Conservation (phyloP, 2,329 filamentous ascomycete species). For the Geosmithia flava region DNA sequence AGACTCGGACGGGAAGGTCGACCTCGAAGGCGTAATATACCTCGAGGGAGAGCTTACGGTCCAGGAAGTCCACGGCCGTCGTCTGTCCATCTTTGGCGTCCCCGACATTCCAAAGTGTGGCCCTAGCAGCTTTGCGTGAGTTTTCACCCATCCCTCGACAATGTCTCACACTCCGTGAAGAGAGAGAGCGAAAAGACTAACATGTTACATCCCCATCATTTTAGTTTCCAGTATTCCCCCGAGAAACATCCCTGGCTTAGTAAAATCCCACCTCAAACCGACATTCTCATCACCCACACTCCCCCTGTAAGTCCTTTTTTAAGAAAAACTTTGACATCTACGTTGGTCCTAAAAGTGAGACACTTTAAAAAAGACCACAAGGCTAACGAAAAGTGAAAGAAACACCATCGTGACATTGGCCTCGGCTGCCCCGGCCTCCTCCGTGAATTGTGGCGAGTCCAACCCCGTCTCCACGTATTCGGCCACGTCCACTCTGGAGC, state of each 20-base stretch:
- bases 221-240: slow-evolving; percentile 59
- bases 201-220: neutral
- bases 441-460: slow-evolving; percentile 60
- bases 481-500: slow-evolving; percentile 73
- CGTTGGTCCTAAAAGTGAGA: too few relatives aligned
- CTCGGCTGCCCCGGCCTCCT: slow-evolving; percentile 63
- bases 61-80: slow-evolving; percentile 47
- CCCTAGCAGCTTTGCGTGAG: slow-evolving; percentile 50
- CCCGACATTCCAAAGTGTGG: slow-evolving; percentile 70
- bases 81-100: slow-evolving; percentile 57
- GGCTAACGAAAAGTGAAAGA: slow-evolving; percentile 20
- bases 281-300: slow-evolving; percentile 71
- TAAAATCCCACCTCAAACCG: slow-evolving; percentile 57
- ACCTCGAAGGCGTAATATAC: slow-evolving; percentile 61
- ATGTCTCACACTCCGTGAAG: too few relatives aligned
- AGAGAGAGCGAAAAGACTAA: too few relatives aligned
- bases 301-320: slow-evolving; percentile 47
- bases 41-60: slow-evolving; percentile 57
- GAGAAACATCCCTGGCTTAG: slow-evolving; percentile 58
- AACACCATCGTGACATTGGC: slow-evolving; percentile 55
- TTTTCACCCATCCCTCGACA: neutral
- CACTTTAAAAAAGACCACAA: too few relatives aligned
- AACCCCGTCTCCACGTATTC: slow-evolving; percentile 68
- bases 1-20: slow-evolving; percentile 35
- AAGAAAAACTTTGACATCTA: too few relatives aligned